Percentiles rank a stretch among this genome's conserved stretches.
Evolutionary conservation across 2,329 filamentous ascomycete species (phyloP).

Genomic region (Hymenoscyphus repandus): DNA sequence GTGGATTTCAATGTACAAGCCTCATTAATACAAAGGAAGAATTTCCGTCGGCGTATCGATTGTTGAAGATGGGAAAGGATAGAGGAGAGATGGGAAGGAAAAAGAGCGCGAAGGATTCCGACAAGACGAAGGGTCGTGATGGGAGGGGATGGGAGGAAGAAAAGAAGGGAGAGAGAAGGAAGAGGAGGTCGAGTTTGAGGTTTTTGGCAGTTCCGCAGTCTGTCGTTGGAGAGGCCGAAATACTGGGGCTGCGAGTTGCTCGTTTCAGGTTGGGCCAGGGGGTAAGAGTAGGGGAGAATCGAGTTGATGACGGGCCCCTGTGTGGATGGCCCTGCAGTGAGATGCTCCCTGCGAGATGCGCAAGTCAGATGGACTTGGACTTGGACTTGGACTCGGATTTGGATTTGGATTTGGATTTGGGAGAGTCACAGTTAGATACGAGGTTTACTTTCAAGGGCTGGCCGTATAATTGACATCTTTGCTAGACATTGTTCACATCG

Average conservation of each 20-base stretch:
- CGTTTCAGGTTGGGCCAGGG: no score
- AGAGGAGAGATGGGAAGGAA: neutral
- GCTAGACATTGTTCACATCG: no score
- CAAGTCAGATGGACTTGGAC: no score
- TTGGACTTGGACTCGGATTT: no score
- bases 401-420: no score
- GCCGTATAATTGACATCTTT: no score
- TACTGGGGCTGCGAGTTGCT: neutral
- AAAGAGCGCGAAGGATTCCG: conserved; percentile 2
- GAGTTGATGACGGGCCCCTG: no score
- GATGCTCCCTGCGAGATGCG: no score
- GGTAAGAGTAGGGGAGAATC: no score
- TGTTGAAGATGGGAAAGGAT: conserved; percentile 2
- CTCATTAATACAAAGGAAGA: conserved; percentile 21
- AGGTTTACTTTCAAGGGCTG: no score
- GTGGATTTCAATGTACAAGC: conserved; percentile 17
- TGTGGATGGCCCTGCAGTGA: no score
- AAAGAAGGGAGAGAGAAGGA: neutral
- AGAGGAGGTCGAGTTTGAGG: neutral
- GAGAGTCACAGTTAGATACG: no score
- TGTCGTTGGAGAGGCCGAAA: neutral
- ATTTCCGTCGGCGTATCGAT: neutral
- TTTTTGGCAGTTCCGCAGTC: neutral
- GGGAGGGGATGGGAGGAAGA: conserved; percentile 4
- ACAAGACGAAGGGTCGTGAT: neutral